Evolutionary conservation across 495 filamentous ascomycete species (phyloP).

Genomic region (Daldinia vernicosa): DNA sequence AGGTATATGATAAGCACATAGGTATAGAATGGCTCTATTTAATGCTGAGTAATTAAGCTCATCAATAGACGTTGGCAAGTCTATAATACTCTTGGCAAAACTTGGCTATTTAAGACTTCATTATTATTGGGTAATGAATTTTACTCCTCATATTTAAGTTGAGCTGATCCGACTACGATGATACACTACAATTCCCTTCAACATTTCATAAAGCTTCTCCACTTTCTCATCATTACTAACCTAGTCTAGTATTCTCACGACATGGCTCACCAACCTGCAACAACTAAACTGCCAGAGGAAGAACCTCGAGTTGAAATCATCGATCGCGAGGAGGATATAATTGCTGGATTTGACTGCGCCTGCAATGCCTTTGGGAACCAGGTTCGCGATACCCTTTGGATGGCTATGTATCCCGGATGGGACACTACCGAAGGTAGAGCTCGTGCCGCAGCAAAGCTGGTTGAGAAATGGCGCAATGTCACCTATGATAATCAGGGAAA

Average conservation of each 20-base stretch:
- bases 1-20: too few species aligned
- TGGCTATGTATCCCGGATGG: slow-evolving; percentile 55
- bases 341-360: slow-evolving; percentile 32
- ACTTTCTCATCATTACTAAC: slow-evolving; percentile 2
- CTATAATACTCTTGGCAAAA: slow-evolving; percentile 17
- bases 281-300: background rate
- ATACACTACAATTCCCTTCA: background rate
- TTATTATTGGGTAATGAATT: slow-evolving; percentile 1
- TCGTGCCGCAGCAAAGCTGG: slow-evolving; percentile 42
- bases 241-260: background rate
- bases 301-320: slow-evolving; percentile 35
- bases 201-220: slow-evolving; percentile 8
- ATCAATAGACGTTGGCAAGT: background rate
- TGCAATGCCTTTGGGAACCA: slow-evolving; percentile 54
- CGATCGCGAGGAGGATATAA: slow-evolving; percentile 27
- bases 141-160: background rate
- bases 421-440: slow-evolving; percentile 47
- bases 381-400: slow-evolving; percentile 54
- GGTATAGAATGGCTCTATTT: too few species aligned
- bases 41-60: background rate
- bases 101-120: background rate
- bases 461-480: slow-evolving; percentile 44
- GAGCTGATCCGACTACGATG: background rate
- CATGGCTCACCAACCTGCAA: slow-evolving; percentile 15
- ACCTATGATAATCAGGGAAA: slow-evolving; percentile 48